A percentile compares a stretch with the other conserved stretches of the same genome.
phyloP scores from a whole-genome alignment of 148 eudicot genomes.

The Amaranthus cruentus region DNA sequence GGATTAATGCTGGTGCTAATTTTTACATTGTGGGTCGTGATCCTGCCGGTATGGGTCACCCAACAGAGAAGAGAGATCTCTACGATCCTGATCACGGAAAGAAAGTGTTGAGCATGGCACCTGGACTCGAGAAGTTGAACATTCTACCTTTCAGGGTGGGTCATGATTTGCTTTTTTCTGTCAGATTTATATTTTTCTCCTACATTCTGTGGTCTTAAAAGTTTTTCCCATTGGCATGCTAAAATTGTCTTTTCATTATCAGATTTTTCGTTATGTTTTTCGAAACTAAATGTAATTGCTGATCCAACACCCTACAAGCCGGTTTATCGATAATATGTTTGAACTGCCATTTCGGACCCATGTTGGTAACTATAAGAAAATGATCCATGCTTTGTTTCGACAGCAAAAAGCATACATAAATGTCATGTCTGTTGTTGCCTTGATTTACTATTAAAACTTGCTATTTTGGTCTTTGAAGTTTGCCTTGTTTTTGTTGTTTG shows the following conservation, averaged over 20 bases:
- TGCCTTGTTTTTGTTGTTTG: not conserved
- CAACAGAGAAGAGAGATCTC: conserved; percentile 72
- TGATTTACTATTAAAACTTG: not conserved
- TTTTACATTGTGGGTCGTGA: conserved; percentile 90
- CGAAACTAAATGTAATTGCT: not conserved
- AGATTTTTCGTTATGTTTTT: not conserved
- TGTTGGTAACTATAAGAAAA: not conserved
- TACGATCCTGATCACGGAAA: conserved; percentile 93
- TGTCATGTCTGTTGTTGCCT: conserved; percentile 3
- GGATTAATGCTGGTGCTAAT: conserved; percentile 88
- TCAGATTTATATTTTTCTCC: not conserved
- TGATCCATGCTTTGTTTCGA: not conserved
- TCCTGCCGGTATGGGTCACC: conserved; percentile 93
- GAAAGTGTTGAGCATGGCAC: conserved; percentile 86
- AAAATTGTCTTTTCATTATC: not conserved
- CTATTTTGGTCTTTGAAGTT: not conserved
- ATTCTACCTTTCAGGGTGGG: conserved; percentile 80
- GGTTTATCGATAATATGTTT: not conserved
- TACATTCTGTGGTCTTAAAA: not conserved
- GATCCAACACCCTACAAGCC: not conserved
- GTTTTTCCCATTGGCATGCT: not conserved
- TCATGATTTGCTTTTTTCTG: not conserved
- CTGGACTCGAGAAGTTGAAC: conserved; percentile 76
- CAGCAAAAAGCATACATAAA: not conserved
- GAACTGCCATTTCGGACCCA: not conserved